Percentiles rank a stretch among this genome's conserved stretches.
phyloP scores from a whole-genome alignment of 108 stramenopile species.

The Epithemia pelagica region DNA sequence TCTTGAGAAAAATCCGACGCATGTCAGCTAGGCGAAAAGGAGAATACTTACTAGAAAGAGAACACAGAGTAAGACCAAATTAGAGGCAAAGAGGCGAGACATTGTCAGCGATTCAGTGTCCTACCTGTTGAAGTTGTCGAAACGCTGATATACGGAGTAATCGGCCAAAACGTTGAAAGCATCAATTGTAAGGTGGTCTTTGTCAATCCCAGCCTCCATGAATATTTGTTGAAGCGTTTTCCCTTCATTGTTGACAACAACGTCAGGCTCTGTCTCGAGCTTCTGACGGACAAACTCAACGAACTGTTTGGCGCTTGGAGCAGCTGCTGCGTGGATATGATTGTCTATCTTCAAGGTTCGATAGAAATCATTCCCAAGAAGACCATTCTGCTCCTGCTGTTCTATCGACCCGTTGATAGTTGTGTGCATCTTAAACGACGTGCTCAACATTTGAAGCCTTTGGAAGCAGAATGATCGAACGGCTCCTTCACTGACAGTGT shows the following conservation, averaged over 20 bases:
- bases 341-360: constrained; percentile 98
- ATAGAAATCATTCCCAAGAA: constrained; percentile 96
- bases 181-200: constrained; percentile 97
- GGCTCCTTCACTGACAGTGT: constrained; percentile 63
- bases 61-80: no score
- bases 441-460: constrained; percentile 69
- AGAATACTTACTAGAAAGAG: constrained; percentile 74
- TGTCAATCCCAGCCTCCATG: constrained; percentile 83
- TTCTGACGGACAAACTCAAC: constrained; percentile 97
- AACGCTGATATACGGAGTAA: constrained; percentile 96
- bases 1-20: constrained; percentile 98
- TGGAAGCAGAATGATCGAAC: constrained; percentile 86
- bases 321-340: constrained; percentile 96
- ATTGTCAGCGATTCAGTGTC: neutral
- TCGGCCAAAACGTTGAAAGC: constrained; percentile 98
- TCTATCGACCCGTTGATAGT: constrained; percentile 80
- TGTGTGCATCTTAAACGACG: constrained; percentile 84
- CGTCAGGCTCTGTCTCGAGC: constrained; percentile 82
- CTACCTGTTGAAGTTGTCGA: constrained; percentile 96
- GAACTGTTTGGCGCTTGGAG: constrained; percentile 97
- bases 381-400: constrained; percentile 63
- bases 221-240: constrained; percentile 76
- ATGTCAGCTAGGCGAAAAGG: constrained; percentile 95
- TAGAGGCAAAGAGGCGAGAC: no score
- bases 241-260: constrained; percentile 71